Conservation (phyloP, 2,329 filamentous ascomycete species). For the Aspergillus awamori region DNA sequence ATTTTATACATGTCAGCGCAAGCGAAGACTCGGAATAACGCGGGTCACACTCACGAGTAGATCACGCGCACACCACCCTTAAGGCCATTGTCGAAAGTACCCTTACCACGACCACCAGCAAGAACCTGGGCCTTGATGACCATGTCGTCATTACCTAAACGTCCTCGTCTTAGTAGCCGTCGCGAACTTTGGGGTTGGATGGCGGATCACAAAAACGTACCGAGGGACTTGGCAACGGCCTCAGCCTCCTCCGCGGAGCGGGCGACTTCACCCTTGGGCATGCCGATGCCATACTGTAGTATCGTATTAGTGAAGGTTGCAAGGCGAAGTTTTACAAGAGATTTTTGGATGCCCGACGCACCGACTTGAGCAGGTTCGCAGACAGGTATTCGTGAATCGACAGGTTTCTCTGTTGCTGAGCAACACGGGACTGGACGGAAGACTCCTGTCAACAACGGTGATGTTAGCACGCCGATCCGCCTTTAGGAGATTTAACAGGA, state of each 20-base stretch:
- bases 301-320: conserved; percentile 26
- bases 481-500: no score
- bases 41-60: conserved; percentile 70
- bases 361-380: conserved; percentile 78
- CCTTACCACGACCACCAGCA: conserved; percentile 96
- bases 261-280: conserved; percentile 87
- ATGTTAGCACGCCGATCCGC: conserved; percentile 54
- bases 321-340: neutral
- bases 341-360: conserved; percentile 35
- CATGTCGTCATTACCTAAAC: conserved; percentile 78
- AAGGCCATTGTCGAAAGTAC: conserved; percentile 95
- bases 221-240: conserved; percentile 84
- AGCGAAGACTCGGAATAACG: conserved; percentile 11
- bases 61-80: conserved; percentile 99
- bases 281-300: conserved; percentile 84
- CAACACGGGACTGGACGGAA: conserved; percentile 56
- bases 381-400: conserved; percentile 99
- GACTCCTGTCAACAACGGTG: conserved; percentile 55
- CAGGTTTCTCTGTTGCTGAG: conserved; percentile 81
- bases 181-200: conserved; percentile 14
- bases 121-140: conserved; percentile 99
- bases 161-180: neutral
- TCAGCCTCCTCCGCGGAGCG: conserved; percentile 84
- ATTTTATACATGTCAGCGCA: conserved; percentile 14
- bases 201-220: conserved; percentile 48